These are phyloP conservation scores for Colletotrichum sp. DNA, from an alignment of 2,329 filamentous ascomycete genomes.

Conservation along the genomic window DNA sequence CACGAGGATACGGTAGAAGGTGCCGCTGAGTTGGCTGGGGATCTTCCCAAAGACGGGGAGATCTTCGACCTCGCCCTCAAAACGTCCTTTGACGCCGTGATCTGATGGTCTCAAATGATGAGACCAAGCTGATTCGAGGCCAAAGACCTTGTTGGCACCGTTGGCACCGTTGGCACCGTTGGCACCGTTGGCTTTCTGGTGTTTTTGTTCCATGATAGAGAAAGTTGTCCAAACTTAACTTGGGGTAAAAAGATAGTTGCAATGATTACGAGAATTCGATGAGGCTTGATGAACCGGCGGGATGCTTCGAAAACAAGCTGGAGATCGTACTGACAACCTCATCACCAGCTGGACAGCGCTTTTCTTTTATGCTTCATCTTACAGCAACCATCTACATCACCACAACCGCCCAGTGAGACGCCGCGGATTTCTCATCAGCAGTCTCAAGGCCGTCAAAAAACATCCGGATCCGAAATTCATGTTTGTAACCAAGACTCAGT, in stretches of 20 bases:
- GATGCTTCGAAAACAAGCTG: background rate
- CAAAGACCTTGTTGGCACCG: background rate
- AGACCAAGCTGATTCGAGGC: background rate
- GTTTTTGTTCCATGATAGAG: background rate
- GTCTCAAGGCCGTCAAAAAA: background rate
- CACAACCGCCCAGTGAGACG: background rate
- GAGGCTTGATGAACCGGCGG: background rate
- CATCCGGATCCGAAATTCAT: background rate
- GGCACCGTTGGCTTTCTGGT: background rate
- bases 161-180: background rate
- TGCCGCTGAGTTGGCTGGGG: background rate
- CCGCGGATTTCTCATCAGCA: background rate
- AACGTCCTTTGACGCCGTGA: background rate
- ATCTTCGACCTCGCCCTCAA: background rate
- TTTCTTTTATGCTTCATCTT: background rate
- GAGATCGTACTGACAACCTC: background rate
- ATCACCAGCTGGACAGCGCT: background rate
- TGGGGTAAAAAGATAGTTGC: background rate
- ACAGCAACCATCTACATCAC: background rate
- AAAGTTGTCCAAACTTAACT: background rate
- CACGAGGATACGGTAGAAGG: background rate
- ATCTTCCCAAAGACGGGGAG: background rate
- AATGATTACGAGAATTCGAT: background rate
- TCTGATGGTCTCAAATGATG: background rate
- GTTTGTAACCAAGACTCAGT: background rate